Conservation (phyloP, 179 eudicot species). For the Amaranthus tricolor region DNA sequence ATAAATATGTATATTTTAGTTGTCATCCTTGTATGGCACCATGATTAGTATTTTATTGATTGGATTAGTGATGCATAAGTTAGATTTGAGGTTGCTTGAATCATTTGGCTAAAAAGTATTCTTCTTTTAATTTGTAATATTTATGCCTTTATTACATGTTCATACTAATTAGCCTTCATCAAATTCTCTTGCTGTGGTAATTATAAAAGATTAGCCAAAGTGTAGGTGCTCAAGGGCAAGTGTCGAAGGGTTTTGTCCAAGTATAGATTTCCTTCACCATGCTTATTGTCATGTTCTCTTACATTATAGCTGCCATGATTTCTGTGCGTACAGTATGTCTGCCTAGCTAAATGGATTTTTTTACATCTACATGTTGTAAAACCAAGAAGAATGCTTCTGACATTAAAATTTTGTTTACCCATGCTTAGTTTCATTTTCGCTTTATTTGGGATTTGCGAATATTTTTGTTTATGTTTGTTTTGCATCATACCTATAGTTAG, state of each 20-base stretch:
- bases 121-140: not conserved
- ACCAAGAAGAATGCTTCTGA: too few relatives aligned
- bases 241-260: not conserved
- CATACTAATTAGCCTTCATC: not conserved
- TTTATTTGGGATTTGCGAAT: not conserved
- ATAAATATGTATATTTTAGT: too few relatives aligned
- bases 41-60: too few relatives aligned
- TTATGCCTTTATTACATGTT: too few relatives aligned
- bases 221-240: not conserved
- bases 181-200: not conserved
- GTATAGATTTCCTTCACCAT: not conserved
- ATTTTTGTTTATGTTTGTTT: not conserved
- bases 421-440: not conserved
- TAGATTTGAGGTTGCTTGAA: not conserved
- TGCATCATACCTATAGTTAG: slow-evolving; percentile 42
- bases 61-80: not conserved
- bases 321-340: not conserved
- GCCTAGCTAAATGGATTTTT: not conserved
- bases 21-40: too few relatives aligned
- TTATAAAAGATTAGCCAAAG: not conserved
- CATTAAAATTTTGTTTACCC: not conserved
- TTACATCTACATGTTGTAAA: not conserved
- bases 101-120: not conserved
- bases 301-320: not conserved
- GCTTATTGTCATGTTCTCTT: too few relatives aligned